Evolutionary conservation across 805 yeast species (phyloP), one percentile per base, ranked within the genome.

Genomic region (Teunomyces cretensis): DNA sequence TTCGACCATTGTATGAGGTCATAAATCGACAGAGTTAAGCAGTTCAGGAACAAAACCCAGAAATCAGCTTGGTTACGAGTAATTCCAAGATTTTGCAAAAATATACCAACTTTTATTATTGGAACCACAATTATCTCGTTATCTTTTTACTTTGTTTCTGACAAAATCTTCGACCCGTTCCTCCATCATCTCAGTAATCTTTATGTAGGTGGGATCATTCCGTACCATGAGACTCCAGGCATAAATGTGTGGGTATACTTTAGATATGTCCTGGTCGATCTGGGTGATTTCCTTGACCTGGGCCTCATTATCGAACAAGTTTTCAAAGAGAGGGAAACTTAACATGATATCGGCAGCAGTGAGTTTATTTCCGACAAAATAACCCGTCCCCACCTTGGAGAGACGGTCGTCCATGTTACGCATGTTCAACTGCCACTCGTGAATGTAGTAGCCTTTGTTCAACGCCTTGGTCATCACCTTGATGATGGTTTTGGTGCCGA

Each of bases 321-420:
- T 65, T 42, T 67, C 72, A 42, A 56, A 62, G 33, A 51, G 53
- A 0, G 84, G 83, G 62, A 74, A 81, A 0, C 68, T 58, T 51
- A 81, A 60, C 43, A 81, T 71, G 43, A 85, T 73, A 51, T 80
- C 85, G 7, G 84, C 85, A 3, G 65, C 83, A 13, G 80, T 68
- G n/a, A 80, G 57, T 49, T 69, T 68, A 30, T 70, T 66, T 9
- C 76, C 81, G 13, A 78, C 82, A 52, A 80, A 74, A 53, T 58
- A 79, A 16, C 64, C 61, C 17, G 66, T 61, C 7, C 63, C 64
- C 7, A 56, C 46, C 27, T 51, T 44, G 39, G 56, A 52, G 32
- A 80, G 59, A 42, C 54, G 60, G 7, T 51, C 50, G 41, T 81
- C 81, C 40, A 81, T 56, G 48, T 59, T 71, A 5, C 59, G 60